A percentile compares a stretch with the other conserved stretches of the same genome.
Evolutionary conservation across 306 rosid species (phyloP).

Genomic region (Castanospermum australe): DNA sequence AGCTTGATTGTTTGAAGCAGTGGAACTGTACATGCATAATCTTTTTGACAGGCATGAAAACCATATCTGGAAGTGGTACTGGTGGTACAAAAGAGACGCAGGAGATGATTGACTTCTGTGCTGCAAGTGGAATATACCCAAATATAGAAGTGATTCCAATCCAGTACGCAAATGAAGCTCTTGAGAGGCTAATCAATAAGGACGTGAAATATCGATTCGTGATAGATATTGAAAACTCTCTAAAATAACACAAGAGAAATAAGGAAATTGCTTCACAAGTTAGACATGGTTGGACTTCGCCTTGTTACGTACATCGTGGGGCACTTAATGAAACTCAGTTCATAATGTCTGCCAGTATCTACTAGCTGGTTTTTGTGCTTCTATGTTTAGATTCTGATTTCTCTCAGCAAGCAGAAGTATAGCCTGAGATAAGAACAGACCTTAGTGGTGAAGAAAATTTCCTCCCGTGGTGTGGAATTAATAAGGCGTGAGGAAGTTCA

Average conservation of each 20-base stretch:
- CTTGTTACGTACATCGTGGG: not conserved
- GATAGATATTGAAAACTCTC: conserved; percentile 60
- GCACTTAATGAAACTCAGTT: not conserved
- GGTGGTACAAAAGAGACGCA: conserved; percentile 63
- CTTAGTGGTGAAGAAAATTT: not conserved
- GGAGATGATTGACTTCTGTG: conserved; percentile 73
- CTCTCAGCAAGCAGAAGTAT: not conserved
- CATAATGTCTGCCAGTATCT: not conserved
- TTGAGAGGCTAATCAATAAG: conserved; percentile 54
- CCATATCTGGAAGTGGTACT: conserved; percentile 49
- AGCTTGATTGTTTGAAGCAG: not conserved
- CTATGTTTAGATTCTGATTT: not conserved
- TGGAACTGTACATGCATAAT: not conserved
- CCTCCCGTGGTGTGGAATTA: not conserved
- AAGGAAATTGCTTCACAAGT: not conserved
- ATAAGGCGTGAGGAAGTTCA: no score
- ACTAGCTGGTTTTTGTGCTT: not conserved
- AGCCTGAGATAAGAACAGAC: not conserved
- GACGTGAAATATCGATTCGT: conserved; percentile 75
- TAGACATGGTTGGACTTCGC: not conserved
- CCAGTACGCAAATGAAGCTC: conserved; percentile 64
- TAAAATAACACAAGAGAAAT: conserved; percentile 28
- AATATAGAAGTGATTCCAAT: conserved; percentile 67
- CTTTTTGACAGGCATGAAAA: conserved; percentile 50
- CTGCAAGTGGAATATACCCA: conserved; percentile 52